Conservation (phyloP, 371 early-diverging fungal species). For the Lichtheimia corymbifera region DNA sequence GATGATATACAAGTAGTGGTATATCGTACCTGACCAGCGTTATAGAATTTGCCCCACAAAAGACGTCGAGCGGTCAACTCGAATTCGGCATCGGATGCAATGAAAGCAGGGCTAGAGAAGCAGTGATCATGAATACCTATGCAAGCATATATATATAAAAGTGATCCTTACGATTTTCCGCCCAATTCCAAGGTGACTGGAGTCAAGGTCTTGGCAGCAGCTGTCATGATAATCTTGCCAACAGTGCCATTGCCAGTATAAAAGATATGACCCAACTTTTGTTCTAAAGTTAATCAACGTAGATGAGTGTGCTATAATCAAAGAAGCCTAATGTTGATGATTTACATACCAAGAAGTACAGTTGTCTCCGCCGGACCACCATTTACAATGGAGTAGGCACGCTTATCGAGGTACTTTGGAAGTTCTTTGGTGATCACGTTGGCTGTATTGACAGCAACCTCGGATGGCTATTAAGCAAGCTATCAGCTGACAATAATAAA, state of each 20-base stretch:
- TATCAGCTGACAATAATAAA: background rate
- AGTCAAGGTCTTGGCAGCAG: constrained; percentile 79
- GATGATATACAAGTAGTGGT: background rate
- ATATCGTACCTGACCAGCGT: constrained; percentile 60
- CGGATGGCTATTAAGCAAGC: constrained; percentile 66
- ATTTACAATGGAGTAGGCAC: constrained; percentile 68
- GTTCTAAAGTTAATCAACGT: constrained; percentile 20
- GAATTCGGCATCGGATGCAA: constrained; percentile 69
- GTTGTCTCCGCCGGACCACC: constrained; percentile 82
- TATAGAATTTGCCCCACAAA: constrained; percentile 79
- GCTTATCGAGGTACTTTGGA: constrained; percentile 74
- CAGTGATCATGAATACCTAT: background rate
- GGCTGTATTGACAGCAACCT: constrained; percentile 74
- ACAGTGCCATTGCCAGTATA: constrained; percentile 89
- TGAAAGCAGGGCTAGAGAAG: constrained; percentile 57
- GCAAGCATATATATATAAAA: background rate
- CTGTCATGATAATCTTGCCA: constrained; percentile 76
- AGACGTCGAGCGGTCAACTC: constrained; percentile 69
- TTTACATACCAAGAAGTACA: constrained; percentile 64
- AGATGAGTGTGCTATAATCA: background rate
- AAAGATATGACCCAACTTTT: constrained; percentile 85
- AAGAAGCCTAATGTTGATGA: too few species aligned
- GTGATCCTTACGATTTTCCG: constrained; percentile 63
- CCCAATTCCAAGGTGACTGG: constrained; percentile 85
- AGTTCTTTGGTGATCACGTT: constrained; percentile 58